Evolutionary conservation across 2,329 filamentous ascomycete species (phyloP).

Genomic region (Helotiales sp.): DNA sequence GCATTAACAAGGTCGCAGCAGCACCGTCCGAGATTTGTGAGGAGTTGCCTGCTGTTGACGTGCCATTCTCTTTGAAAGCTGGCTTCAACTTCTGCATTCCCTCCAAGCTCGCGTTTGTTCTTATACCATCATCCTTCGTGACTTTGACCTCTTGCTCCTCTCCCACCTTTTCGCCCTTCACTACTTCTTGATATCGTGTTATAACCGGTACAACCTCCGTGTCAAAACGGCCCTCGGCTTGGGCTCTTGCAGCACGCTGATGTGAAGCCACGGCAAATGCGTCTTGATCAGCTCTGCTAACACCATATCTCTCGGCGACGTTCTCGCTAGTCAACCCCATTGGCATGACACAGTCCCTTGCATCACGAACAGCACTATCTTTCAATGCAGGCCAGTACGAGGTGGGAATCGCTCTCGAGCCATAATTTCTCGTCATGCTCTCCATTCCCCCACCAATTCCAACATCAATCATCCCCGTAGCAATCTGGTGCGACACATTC

Average conservation of each 20-base stretch:
- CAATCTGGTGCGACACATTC: constrained; percentile 71
- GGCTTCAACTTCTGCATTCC: constrained; percentile 79
- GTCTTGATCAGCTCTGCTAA: constrained; percentile 77
- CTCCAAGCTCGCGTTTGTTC: constrained; percentile 66
- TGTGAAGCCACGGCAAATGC: constrained; percentile 77
- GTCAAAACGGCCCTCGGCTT: constrained; percentile 69
- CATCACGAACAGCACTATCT: constrained; percentile 64
- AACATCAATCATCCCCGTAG: constrained; percentile 67
- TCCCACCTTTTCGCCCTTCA: constrained; percentile 56
- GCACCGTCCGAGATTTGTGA: constrained; percentile 88
- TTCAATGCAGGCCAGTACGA: constrained; percentile 75
- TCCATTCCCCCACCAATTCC: constrained; percentile 92
- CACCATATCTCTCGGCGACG: constrained; percentile 74
- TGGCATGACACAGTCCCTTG: constrained; percentile 85
- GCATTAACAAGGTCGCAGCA: constrained; percentile 80
- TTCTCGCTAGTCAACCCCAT: constrained; percentile 94
- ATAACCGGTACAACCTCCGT: constrained; percentile 78
- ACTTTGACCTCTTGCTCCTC: constrained; percentile 65
- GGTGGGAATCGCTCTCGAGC: constrained; percentile 77
- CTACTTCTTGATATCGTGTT: constrained; percentile 65
- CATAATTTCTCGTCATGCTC: constrained; percentile 94
- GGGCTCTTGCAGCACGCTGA: constrained; percentile 68
- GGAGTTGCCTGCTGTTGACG: constrained; percentile 82
- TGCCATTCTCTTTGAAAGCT: constrained; percentile 74
- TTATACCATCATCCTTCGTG: constrained; percentile 78